Conservation (phyloP, 1,284 basidiomycete species). For the Gymnopus androsaceus region DNA sequence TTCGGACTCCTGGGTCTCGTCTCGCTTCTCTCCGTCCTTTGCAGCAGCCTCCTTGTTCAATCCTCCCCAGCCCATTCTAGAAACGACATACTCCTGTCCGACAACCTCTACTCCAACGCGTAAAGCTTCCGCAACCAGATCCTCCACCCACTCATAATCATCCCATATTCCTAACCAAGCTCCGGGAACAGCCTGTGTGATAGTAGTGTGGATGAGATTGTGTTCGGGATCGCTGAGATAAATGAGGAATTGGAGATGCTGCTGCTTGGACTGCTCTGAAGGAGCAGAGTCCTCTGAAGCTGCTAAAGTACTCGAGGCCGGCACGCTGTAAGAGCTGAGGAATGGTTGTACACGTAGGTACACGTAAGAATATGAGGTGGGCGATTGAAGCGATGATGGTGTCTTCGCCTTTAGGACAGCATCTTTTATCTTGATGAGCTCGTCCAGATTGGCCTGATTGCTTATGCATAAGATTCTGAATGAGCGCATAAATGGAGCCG, state of each 20-base stretch:
- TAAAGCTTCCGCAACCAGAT: slow-evolving; percentile 83
- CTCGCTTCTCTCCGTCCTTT: slow-evolving; percentile 4
- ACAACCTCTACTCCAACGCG: slow-evolving; percentile 81
- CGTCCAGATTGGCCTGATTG: slow-evolving; percentile 74
- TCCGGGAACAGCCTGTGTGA: slow-evolving; percentile 80
- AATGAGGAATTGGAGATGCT: slow-evolving; percentile 83
- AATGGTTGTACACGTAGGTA: slow-evolving; percentile 94
- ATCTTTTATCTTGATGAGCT: slow-evolving; percentile 67
- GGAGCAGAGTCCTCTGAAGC: slow-evolving; percentile 25
- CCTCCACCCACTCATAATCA: slow-evolving; percentile 94
- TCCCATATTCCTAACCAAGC: slow-evolving; percentile 89
- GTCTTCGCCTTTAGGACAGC: slow-evolving; percentile 30
- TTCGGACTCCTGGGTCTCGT: slow-evolving; percentile 21
- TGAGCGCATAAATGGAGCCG: not conserved
- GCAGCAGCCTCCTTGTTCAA: slow-evolving; percentile 22
- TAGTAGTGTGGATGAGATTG: slow-evolving; percentile 70
- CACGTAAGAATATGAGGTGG: slow-evolving; percentile 88
- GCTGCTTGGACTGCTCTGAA: slow-evolving; percentile 32
- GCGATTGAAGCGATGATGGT: slow-evolving; percentile 55
- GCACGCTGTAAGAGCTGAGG: slow-evolving; percentile 58
- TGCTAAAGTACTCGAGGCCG: slow-evolving; percentile 26
- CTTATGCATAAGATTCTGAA: not conserved
- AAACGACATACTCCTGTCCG: slow-evolving; percentile 85
- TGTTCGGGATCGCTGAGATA: slow-evolving; percentile 84
- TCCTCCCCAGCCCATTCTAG: slow-evolving; percentile 75